Evolutionary conservation across 1,284 basidiomycete species (phyloP).

Genomic region (Ganoderma sp.): DNA sequence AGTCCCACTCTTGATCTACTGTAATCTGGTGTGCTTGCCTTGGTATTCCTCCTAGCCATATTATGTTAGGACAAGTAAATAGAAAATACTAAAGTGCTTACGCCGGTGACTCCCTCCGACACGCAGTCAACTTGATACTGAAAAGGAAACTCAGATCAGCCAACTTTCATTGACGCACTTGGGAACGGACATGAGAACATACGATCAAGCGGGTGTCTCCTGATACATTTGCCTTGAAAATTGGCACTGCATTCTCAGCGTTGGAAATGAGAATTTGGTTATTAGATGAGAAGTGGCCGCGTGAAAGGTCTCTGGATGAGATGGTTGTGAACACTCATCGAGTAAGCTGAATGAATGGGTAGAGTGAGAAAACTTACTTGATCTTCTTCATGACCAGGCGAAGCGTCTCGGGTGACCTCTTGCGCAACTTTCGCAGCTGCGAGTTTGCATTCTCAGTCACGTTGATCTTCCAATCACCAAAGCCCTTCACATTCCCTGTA

Average conservation of each 20-base stretch:
- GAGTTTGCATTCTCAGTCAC: constrained; percentile 48
- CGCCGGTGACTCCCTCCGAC: background rate
- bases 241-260: constrained; percentile 49
- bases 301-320: constrained; percentile 56
- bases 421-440: constrained; percentile 46
- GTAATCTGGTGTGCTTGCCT: background rate
- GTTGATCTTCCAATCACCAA: constrained; percentile 58
- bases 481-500: constrained; percentile 51
- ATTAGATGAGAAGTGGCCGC: constrained; percentile 61
- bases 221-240: constrained; percentile 66
- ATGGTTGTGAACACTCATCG: background rate
- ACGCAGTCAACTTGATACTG: constrained; percentile 4
- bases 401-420: constrained; percentile 47
- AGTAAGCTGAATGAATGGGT: background rate
- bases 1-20: too few relatives aligned
- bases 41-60: background rate
- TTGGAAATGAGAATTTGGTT: constrained; percentile 61
- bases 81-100: background rate
- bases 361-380: constrained; percentile 41
- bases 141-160: background rate
- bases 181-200: constrained; percentile 29
- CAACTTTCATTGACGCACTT: background rate
- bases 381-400: constrained; percentile 58
- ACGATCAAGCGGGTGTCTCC: constrained; percentile 59
- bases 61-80: background rate